Conservation (phyloP, 1,284 basidiomycete genomes). For the Ganoderma lingzhi region DNA sequence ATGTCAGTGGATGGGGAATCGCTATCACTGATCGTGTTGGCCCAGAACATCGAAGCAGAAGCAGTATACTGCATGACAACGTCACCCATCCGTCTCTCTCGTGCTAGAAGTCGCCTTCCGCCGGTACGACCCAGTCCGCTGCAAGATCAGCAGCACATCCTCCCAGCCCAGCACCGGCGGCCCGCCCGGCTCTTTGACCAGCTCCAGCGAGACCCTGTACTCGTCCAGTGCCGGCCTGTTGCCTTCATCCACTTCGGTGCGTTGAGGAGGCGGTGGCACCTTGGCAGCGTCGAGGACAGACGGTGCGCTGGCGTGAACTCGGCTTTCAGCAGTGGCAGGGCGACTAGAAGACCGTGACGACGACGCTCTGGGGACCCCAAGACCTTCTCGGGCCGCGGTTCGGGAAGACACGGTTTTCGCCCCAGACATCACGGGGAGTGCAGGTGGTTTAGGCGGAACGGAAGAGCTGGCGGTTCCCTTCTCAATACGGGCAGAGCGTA, state of each 20-base stretch:
- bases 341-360: not conserved
- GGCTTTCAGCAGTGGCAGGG: not conserved
- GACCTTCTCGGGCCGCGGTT: not conserved
- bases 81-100: not conserved
- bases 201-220: constrained; percentile 21
- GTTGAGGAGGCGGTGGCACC: not conserved
- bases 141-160: constrained; percentile 27
- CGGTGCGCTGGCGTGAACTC: not conserved
- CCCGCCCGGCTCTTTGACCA: constrained; percentile 24
- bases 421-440: not conserved
- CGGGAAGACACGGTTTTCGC: constrained; percentile 8
- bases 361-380: not conserved
- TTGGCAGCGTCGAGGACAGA: not conserved
- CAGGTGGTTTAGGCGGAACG: not conserved
- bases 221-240: constrained; percentile 5
- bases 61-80: not conserved
- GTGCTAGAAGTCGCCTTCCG: not conserved
- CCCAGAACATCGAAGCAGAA: too few relatives aligned
- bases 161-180: constrained; percentile 33
- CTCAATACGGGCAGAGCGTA: not conserved
- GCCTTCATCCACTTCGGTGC: not conserved
- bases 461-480: not conserved
- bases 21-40: too few relatives aligned
- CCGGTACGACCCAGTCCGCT: constrained; percentile 28
- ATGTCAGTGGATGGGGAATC: too few relatives aligned